Evolutionary conservation across 805 yeast genomes (phyloP).

Genomic region (Candida chilensis): DNA sequence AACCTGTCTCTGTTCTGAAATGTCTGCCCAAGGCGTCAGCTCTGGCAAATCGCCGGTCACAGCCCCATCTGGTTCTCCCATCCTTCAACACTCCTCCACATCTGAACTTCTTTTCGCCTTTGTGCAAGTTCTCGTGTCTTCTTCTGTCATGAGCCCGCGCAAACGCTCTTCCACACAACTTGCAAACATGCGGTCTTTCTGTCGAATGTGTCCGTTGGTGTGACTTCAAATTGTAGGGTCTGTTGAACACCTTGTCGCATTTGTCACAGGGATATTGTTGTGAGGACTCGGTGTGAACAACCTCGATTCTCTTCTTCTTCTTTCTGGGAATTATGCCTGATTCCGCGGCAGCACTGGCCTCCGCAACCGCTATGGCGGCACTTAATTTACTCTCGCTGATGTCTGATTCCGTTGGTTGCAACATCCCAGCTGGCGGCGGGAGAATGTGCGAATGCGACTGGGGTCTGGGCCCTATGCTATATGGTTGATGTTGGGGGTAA

Average conservation of each 20-base stretch:
- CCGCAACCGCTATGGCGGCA: constrained; percentile 1
- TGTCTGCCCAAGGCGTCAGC: constrained; percentile 75
- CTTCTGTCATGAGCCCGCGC: constrained; percentile 73
- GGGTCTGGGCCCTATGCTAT: no score
- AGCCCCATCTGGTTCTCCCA: constrained; percentile 61
- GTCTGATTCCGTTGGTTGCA: no score
- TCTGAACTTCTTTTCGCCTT: constrained; percentile 60
- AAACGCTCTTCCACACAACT: constrained; percentile 56
- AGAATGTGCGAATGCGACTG: no score
- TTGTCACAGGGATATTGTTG: constrained; percentile 29
- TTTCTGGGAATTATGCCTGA: background rate
- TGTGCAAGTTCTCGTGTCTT: constrained; percentile 69
- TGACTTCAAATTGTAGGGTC: constrained; percentile 39
- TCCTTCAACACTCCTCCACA: constrained; percentile 56
- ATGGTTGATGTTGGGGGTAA: no score
- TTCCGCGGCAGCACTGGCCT: constrained; percentile 1
- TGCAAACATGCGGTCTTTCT: constrained; percentile 63
- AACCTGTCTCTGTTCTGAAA: constrained; percentile 68
- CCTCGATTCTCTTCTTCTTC: background rate
- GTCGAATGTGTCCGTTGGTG: constrained; percentile 49
- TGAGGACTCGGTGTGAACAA: no score
- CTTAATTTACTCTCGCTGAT: background rate
- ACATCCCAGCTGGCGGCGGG: no score
- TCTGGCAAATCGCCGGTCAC: constrained; percentile 65
- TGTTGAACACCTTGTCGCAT: constrained; percentile 36